phyloP scores from a whole-genome alignment of 768 basidiomycete species.

The Kwoniella dejecticola region DNA sequence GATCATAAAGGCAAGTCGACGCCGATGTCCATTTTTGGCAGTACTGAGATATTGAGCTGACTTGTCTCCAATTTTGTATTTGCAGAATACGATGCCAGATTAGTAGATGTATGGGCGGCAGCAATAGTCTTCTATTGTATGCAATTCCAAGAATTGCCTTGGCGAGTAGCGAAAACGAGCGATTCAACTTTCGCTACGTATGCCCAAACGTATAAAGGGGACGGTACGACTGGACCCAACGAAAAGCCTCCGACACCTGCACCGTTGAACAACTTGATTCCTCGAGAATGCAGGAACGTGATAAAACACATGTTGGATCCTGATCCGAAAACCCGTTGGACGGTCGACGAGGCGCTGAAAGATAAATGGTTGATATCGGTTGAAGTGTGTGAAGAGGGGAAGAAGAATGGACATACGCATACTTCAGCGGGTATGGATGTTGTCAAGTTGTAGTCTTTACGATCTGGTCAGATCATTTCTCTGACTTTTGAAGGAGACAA shows the following conservation, averaged over 20 bases:
- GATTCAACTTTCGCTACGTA: constrained; percentile 84
- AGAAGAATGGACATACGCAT: constrained; percentile 38
- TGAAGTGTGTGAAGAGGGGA: constrained; percentile 70
- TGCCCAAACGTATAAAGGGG: constrained; percentile 57
- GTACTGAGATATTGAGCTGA: too few species aligned
- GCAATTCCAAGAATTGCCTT: constrained; percentile 93
- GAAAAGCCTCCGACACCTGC: constrained; percentile 61
- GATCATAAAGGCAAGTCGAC: constrained; percentile 83
- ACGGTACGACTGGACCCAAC: constrained; percentile 22
- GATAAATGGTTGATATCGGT: constrained; percentile 79
- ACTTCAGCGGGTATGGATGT: constrained; percentile 46
- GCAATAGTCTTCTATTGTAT: constrained; percentile 98
- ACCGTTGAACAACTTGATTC: constrained; percentile 85
- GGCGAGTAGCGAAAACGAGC: constrained; percentile 85
- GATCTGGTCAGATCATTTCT: too few species aligned
- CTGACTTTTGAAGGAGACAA: too few species aligned
- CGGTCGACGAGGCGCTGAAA: constrained; percentile 77
- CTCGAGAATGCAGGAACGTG: constrained; percentile 76
- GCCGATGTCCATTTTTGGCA: not conserved
- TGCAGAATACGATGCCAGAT: constrained; percentile 90
- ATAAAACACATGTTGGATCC: constrained; percentile 95
- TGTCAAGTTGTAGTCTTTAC: constrained; percentile 34
- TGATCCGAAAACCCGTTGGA: constrained; percentile 72
- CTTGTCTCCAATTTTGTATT: too few species aligned
- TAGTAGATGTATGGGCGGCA: constrained; percentile 97